Evolutionary conservation across 2,329 filamentous ascomycete genomes (phyloP), one percentile per base, ranked within the genome.

Genomic region (Aspergillus texensis): DNA sequence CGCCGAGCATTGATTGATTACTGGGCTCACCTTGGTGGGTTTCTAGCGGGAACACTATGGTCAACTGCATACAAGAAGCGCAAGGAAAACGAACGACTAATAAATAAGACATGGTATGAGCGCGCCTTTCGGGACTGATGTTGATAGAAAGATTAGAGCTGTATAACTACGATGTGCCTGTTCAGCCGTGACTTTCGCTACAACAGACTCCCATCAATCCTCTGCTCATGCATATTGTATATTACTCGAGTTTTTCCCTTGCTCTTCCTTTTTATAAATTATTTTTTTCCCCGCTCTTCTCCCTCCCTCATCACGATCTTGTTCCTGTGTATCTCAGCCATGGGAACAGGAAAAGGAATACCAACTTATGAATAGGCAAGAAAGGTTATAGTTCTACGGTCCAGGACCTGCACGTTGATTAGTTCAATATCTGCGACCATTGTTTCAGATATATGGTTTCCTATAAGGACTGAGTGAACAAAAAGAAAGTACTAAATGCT

Each of bases 21-120:
- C 58, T 77, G 74, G 60, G 78, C 79, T 16, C 80, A 82, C 70
- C 68, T 81, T 39, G 78, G 78, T 30, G 80, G 80, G 0, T 79
- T 79, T 63, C 65, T 77, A 6, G 68, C 74, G 6, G 80, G 80
- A 48, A 69, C 72, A 2, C 65, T 70, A 9, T 71, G 65, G 58
- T 65, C 66, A 9, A 19, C 60, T 19, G 58, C 52, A 26, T 65
- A 58, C 36, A 68, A 67, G n/a, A 62, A 63, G 16, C 39, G 6
- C 19, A 57, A 59, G 39, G 64, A 67, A 30, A 59, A 57, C 57
- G 62, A 70, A 36, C 57, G 55, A 39, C 61, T 61, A 41, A 54
- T 67, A 52, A 64, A 67, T 39, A 68, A 26, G 60, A 63, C 59
- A 14, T 69, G 65, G 68, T 63, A 63, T 41, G 62, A 67, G 16